phyloP scores from a whole-genome alignment of 2,329 filamentous ascomycete species.

The Alternaria angustiovoidea region DNA sequence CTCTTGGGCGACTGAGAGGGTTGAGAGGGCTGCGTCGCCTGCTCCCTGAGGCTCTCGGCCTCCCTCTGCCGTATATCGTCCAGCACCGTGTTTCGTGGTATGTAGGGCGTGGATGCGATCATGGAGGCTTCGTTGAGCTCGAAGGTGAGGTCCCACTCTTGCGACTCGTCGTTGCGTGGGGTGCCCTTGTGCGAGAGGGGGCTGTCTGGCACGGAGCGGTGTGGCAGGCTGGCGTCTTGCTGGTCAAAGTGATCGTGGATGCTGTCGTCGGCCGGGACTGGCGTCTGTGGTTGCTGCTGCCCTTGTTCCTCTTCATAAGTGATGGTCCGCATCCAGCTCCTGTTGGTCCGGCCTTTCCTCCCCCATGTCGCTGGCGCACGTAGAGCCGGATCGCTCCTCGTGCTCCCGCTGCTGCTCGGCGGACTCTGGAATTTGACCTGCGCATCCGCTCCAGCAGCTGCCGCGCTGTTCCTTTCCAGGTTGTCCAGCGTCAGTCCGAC shows the following conservation, averaged over 20 bases:
- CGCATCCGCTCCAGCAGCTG: slow-evolving; percentile 17
- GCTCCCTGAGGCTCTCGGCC: slow-evolving; percentile 49
- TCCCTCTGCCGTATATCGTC: slow-evolving; percentile 56
- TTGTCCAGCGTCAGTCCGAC: slow-evolving; percentile 55
- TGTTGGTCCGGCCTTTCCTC: slow-evolving; percentile 52
- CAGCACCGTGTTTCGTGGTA: slow-evolving; percentile 52
- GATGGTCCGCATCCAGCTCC: slow-evolving; percentile 55
- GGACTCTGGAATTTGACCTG: slow-evolving; percentile 36
- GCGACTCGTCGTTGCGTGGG: slow-evolving; percentile 30
- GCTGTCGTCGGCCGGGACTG: slow-evolving; percentile 27
- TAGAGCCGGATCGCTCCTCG: slow-evolving; percentile 53
- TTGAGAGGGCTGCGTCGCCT: slow-evolving; percentile 6
- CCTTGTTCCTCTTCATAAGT: slow-evolving; percentile 35
- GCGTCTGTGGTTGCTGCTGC: slow-evolving; percentile 19
- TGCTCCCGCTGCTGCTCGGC: slow-evolving; percentile 48
- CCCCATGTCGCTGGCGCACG: slow-evolving; percentile 58
- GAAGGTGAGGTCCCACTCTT: slow-evolving; percentile 50
- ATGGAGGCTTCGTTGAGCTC: slow-evolving; percentile 58
- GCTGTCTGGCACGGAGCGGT: slow-evolving; percentile 54
- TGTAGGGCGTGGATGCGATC: slow-evolving; percentile 58
- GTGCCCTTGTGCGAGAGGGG: slow-evolving; percentile 52
- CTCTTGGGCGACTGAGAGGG: slow-evolving; percentile 15
- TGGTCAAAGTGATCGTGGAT: slow-evolving; percentile 19
- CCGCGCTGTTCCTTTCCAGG: slow-evolving; percentile 49
- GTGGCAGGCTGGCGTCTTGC: slow-evolving; percentile 46